A percentile compares a stretch with the other conserved stretches of the same genome.
phyloP scores from a whole-genome alignment of 306 rosid species.

The Glycine tomentella region DNA sequence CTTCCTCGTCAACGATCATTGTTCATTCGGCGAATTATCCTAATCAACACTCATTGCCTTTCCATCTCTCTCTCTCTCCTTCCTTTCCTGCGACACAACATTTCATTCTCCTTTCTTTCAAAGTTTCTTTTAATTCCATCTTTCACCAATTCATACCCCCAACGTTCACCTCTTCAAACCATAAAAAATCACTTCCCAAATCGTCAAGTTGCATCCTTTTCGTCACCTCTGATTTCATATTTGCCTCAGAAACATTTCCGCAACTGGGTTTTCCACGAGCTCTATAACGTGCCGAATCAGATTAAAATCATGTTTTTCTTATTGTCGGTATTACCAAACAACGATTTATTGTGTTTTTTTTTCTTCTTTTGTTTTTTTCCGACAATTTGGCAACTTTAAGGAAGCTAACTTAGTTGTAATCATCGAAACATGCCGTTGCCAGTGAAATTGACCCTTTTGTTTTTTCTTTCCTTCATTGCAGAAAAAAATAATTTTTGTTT shows the following conservation, averaged over 20 bases:
- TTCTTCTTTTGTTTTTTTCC: neutral
- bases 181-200: neutral
- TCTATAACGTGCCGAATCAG: slow-evolving; percentile 24
- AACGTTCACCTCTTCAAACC: neutral
- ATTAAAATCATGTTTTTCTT: slow-evolving; percentile 17
- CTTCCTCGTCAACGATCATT: slow-evolving; percentile 21
- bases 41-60: slow-evolving; percentile 34
- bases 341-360: neutral
- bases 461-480: neutral
- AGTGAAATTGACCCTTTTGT: slow-evolving; percentile 29
- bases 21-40: slow-evolving; percentile 37
- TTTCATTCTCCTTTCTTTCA: neutral
- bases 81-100: neutral
- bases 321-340: slow-evolving; percentile 14
- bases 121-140: neutral
- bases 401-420: slow-evolving; percentile 22
- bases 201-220: slow-evolving; percentile 42
- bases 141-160: neutral
- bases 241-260: slow-evolving; percentile 23
- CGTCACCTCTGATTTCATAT: neutral
- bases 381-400: slow-evolving; percentile 33
- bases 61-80: slow-evolving; percentile 10
- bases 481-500: neutral
- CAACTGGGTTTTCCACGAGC: slow-evolving; percentile 4
- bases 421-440: slow-evolving; percentile 6